Evolutionary conservation across 2,329 filamentous ascomycete genomes (phyloP).

Genomic region (Ophiostoma sp.): DNA sequence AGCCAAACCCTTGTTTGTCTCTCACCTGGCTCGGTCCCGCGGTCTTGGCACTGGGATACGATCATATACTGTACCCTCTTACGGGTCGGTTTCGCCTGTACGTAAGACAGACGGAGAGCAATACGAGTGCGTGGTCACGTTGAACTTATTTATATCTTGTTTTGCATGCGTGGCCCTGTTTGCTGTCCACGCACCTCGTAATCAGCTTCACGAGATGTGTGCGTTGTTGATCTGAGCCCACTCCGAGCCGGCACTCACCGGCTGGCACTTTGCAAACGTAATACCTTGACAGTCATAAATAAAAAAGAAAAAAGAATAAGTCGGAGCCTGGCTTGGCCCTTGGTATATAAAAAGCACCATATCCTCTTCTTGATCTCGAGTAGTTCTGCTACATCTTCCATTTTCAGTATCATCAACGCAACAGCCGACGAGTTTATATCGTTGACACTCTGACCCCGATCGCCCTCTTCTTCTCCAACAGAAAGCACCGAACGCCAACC

Average conservation of each 20-base stretch:
- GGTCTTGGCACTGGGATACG: slow-evolving; percentile 1
- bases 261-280: too few species aligned
- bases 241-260: neutral
- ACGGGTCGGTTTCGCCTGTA: neutral
- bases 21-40: neutral
- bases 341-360: too few species aligned
- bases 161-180: neutral
- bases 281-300: too few species aligned
- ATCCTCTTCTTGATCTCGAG: too few species aligned
- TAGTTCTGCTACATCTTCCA: too few species aligned
- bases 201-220: neutral
- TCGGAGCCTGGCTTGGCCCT: too few species aligned
- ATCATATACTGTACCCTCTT: neutral
- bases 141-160: neutral
- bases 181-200: neutral
- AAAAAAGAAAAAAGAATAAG: neutral
- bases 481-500: neutral
- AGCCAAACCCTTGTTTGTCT: neutral
- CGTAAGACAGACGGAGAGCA: slow-evolving; percentile 3
- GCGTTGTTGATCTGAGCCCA: neutral
- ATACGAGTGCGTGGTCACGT: neutral
- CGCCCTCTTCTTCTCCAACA: neutral
- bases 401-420: too few species aligned
- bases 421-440: too few species aligned
- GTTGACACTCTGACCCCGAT: neutral